Evolutionary conservation across 352 stramenopile genomes (phyloP).

Genomic region (Globisporangium cylindrosporum): DNA sequence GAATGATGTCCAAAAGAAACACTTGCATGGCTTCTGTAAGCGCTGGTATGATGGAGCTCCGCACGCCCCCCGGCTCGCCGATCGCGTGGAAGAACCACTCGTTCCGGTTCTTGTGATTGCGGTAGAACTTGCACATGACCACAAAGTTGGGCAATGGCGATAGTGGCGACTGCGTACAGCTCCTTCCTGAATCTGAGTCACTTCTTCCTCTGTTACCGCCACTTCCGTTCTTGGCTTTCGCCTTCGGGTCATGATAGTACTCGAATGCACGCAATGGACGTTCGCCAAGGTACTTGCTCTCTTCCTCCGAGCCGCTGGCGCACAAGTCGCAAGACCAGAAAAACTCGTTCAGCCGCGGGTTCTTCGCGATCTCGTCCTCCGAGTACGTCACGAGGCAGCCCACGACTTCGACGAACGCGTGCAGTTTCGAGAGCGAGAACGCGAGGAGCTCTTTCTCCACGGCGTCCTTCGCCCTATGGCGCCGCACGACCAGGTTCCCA

Average conservation of each 20-base stretch:
- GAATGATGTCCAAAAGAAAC: constrained; percentile 63
- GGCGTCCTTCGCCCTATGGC: constrained; percentile 37
- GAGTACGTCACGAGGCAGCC: constrained; percentile 42
- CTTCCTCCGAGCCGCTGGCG: constrained; percentile 3
- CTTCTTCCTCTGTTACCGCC: not conserved
- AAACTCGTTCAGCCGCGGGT: constrained; percentile 42
- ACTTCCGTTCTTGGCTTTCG: not conserved
- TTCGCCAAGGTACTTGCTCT: constrained; percentile 22
- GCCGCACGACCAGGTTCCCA: constrained; percentile 30
- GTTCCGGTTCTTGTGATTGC: constrained; percentile 25
- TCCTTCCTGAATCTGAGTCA: not conserved
- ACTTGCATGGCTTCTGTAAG: constrained; percentile 53
- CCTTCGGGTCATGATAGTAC: constrained; percentile 29
- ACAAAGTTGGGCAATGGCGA: constrained; percentile 34
- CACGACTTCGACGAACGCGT: constrained; percentile 48
- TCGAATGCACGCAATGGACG: constrained; percentile 18
- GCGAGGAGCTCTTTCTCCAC: constrained; percentile 38
- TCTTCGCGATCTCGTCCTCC: constrained; percentile 49
- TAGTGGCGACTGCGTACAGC: not conserved
- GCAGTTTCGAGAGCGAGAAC: constrained; percentile 36
- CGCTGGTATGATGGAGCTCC: constrained; percentile 42
- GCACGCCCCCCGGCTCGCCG: constrained; percentile 25
- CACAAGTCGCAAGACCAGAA: constrained; percentile 39
- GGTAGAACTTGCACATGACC: constrained; percentile 56
- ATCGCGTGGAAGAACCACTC: constrained; percentile 50